Base-by-base conservation (phyloP, 306 rosid genomes). In the Dryas drummondii region DNA sequence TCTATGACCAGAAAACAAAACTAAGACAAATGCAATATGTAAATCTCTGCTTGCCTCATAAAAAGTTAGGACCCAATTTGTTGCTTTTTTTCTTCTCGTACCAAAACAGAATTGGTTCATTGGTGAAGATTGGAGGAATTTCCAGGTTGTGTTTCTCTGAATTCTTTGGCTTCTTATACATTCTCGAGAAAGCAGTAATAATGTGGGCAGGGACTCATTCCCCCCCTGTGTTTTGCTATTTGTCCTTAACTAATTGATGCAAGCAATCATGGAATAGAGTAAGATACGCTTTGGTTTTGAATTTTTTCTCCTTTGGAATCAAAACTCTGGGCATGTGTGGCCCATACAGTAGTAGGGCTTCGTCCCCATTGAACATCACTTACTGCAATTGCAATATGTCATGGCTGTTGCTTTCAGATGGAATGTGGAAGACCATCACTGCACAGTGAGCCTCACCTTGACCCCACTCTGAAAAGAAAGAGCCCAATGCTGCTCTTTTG, bases 211-310 rank as follows among this genome's bases (percentile, higher is more conserved):
- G 5, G 66, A 4, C 66, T 52, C 5, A 0, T 85, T 84, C 16
- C 68, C 84, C 86, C 81, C 88, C 87, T 84, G 81, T 1, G 84
- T 73, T 84, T 83, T 87, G 88, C 79, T 74, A 59, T 82, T 85
- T 81, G 84, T 79, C 81, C 81, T 80, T 49, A 56, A 81, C 77
- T 84, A 83, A 74, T 79, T 76, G 84, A 81, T 74, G 81, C 82
- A 75, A 74, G 72, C 60, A 68, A 49, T 50, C 59, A 50, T 51
- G 52, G 27, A 50, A 32, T 42, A 78, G 75, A 59, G 75, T 79
- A 56, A 63, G 76, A 19, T 69, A 69, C 13, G 12, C 37, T 32
- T 32, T 32, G 19, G 49, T 54, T 56, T 48, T 58, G 54, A 50
- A 69, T 77, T 52, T 10, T n/a, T 9, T 37, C 26, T 51, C 46